phyloP scores from a whole-genome alignment of 2,329 filamentous ascomycete species.

The Harringtonia aguacate region DNA sequence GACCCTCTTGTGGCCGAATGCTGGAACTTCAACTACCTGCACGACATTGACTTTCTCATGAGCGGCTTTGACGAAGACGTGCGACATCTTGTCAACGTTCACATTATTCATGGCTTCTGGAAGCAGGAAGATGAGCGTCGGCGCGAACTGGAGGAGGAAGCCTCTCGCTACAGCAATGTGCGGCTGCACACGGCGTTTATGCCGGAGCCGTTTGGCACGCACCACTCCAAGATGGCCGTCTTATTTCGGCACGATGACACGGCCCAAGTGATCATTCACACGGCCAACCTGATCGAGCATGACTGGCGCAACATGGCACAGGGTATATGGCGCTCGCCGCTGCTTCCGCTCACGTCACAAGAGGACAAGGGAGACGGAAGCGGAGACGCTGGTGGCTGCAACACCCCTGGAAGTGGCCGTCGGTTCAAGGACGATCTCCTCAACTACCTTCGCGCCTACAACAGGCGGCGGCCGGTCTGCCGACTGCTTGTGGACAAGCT shows the following conservation, averaged over 20 bases:
- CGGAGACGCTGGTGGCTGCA: background rate
- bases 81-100: constrained; percentile 35
- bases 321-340: constrained; percentile 67
- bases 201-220: constrained; percentile 77
- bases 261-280: constrained; percentile 75
- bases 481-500: constrained; percentile 47
- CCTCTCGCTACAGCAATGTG: constrained; percentile 54
- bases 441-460: constrained; percentile 62
- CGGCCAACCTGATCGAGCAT: constrained; percentile 79
- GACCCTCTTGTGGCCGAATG: constrained; percentile 63
- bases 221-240: constrained; percentile 83
- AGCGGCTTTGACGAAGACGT: constrained; percentile 41
- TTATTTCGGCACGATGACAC: constrained; percentile 65
- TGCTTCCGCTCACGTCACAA: constrained; percentile 40
- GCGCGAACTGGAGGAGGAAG: constrained; percentile 48
- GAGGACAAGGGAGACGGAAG: constrained; percentile 15
- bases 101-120: constrained; percentile 53
- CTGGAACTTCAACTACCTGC: constrained; percentile 61
- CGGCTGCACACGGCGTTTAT: constrained; percentile 64
- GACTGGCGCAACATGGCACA: constrained; percentile 89
- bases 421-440: constrained; percentile 70
- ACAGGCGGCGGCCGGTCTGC: constrained; percentile 42
- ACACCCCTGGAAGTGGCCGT: constrained; percentile 42
- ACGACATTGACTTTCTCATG: constrained; percentile 49
- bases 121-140: constrained; percentile 55